Evolutionary conservation across 2,329 filamentous ascomycete genomes (phyloP), one percentile per base, ranked within the genome.

Genomic region (Coniochaeta sp.): DNA sequence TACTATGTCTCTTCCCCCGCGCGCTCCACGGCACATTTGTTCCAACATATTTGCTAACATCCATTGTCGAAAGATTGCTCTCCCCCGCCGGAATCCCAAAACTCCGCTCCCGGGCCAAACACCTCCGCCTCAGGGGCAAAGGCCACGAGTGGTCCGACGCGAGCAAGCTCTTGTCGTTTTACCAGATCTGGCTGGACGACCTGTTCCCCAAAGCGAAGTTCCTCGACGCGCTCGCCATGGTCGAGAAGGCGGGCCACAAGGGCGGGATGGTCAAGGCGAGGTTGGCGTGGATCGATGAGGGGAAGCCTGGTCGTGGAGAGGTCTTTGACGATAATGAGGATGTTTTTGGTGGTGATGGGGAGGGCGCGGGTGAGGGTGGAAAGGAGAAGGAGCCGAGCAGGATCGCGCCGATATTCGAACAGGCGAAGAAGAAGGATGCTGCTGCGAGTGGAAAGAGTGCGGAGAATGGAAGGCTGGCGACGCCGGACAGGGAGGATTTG

Each of bases 121-220:
- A 82, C 27, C 71, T 96, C 18, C 89, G 82, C 57, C 83, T 96
- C 60, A 95, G 91, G 65, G 94, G 94, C 48, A 97, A 95, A 68
- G 92, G 91, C 1, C 89, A 97, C 65, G 94, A 99, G 85, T 97
- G 94, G 68, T 85, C 87, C 16, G 94, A 99, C 64, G 82, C 91
- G 10, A 81, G 85, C 0, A 82, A 85, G 14, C 78, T 99, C 22
- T 77, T 99, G 47, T 89, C 88, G 22, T 89, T 95, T 65, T 99
- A 97, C 65, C 94, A 97, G 66, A 70, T 96, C 52, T 99, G 94
- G 94, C 86, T 99, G 2, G 92, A 99, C 68, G 91, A 96, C 63
- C 76, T 99, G 12, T 99, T 91, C 63, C 94, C 94, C 12, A 91
- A 95, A 63, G 94, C 92, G 5, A 92, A 91, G 63, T 99, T 99